Evolutionary conservation across 129 eudicot genomes (phyloP), one percentile per base, ranked within the genome.

Genomic region (Flaveria trinervia): DNA sequence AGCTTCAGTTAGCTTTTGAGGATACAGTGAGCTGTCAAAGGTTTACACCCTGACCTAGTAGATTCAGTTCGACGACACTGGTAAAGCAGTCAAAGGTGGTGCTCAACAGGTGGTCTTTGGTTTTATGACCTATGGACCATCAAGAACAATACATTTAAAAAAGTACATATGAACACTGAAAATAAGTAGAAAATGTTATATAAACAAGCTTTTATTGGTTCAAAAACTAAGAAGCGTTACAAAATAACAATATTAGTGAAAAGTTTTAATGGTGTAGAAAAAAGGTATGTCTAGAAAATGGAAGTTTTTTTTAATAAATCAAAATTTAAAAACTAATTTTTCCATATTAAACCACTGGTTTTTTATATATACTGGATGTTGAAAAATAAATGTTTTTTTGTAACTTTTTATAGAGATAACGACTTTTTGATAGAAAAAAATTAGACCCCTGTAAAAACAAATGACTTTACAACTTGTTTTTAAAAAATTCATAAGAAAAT

Each of bases 11-110:
- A 12, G 57, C 16, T 1, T n/a, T 51, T 5, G 22, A 51, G 57
- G 16, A 55, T n/a, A 17, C n/a, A 7, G 49, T 44, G 13, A 44
- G 49, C 13, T 9, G 49, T 44, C 49, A 44, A 44, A 44, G 49
- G 61, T 55, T 17, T 17, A 15, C 9, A 55, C 61, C n/a, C 11
- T 23, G 26, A 18, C 26, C 26, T 55, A 26, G 61, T 55, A 55
- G 61, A 55, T 55, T 55, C 61, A 55, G 61, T 55, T 55, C 7
- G 12, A 55, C 7, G 23, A 55, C 61, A 55, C 61, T 55, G 61
- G 9, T 55, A 55, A 33, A 55, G 26, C 9, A 26, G 61, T 55
- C 61, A 55, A 7, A 55, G 11, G 61, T 17, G 61, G 26, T 55
- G 61, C 61, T 55, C 26, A 55, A 55, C 26, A 55, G 61, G 61